These are phyloP conservation scores for Fomitopsis serialis DNA, from an alignment of 768 basidiomycete genomes.

Conservation along the genomic window DNA sequence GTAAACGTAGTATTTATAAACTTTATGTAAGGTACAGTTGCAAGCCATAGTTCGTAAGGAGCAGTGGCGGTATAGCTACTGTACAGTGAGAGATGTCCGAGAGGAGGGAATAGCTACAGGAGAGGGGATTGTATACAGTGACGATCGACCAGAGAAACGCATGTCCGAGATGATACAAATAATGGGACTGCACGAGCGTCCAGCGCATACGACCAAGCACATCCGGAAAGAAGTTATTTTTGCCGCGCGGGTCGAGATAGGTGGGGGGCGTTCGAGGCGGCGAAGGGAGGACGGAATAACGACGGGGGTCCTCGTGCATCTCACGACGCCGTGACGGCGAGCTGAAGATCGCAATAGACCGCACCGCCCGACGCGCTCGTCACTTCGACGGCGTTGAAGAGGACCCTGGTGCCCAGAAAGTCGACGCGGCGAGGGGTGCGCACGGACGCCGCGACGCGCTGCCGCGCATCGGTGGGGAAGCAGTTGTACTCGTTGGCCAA, in stretches of 20 bases:
- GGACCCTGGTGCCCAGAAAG: not conserved
- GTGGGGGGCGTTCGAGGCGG: too few relatives aligned
- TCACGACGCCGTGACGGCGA: slow-evolving; percentile 19
- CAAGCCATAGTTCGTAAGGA: not conserved
- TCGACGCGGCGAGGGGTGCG: not conserved
- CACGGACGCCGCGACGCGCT: not conserved
- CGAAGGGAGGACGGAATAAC: too few relatives aligned
- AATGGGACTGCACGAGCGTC: not conserved
- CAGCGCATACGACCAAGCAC: not conserved
- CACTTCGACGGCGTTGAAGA: slow-evolving; percentile 4
- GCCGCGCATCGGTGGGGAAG: not conserved
- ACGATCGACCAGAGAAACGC: not conserved
- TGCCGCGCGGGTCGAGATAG: too few relatives aligned
- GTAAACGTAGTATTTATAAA: not conserved
- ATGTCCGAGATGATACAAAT: not conserved
- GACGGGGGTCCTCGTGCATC: slow-evolving; percentile 10
- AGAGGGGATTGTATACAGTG: not conserved
- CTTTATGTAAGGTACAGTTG: not conserved
- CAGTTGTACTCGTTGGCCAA: not conserved
- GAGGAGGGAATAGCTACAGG: too few relatives aligned
- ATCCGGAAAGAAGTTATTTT: not conserved
- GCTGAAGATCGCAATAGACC: slow-evolving; percentile 5
- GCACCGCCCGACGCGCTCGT: slow-evolving; percentile 1
- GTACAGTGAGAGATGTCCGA: too few relatives aligned
- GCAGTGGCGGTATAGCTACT: not conserved